Base-by-base conservation (phyloP, 345 rosid species). In the Rhodomyrtus tomentosa region DNA sequence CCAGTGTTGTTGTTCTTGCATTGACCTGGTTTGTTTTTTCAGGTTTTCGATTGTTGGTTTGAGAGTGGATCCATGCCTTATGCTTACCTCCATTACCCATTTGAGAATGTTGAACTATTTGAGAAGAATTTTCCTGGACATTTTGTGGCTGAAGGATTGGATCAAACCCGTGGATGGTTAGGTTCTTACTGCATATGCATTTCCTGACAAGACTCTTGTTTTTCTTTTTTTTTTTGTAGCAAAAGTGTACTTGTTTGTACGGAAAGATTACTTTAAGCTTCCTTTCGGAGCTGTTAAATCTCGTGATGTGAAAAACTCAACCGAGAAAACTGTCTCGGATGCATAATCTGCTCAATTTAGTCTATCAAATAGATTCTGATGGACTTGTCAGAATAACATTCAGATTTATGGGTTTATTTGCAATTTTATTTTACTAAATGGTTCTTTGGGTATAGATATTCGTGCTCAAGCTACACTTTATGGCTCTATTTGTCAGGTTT, bases 41-140 rank as follows among this genome's bases (percentile, higher is more conserved):
- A 97, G 99, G 99, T 98, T 79, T 96, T 96, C 84, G 99, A 98
- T 93, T 98, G 99, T 88, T 98, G 99, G 99, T 98, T 98, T 89
- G 99, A 98, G 88, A 98, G 99, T 87, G 99, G 99, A 45, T 98
- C 99, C 81, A 98, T 98, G 99, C 99, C 99, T 81, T 98, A 96
- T 89, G 99, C 99, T 84, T 95, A 95, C 90, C 94, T 98, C 83
- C 99, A 98, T 88, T 98, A 96, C 83, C 99, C 99, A 21, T 98
- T 98, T 91, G 99, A 98, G 90, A 98, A 98, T 87, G 92, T 85
- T 84, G 96, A 95, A 86, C 90, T 91, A 55, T 95, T 98, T 87
- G 99, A 96, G 91, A 93, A 90, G 84, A 98, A 94, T 84, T 98
- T 98, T 88, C 99, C 99, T 81, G 99, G 99, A 90, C 90, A 96